These are phyloP conservation scores for Penicillium robsamsonii DNA, from an alignment of 495 filamentous ascomycete genomes.

Conservation along the genomic window DNA sequence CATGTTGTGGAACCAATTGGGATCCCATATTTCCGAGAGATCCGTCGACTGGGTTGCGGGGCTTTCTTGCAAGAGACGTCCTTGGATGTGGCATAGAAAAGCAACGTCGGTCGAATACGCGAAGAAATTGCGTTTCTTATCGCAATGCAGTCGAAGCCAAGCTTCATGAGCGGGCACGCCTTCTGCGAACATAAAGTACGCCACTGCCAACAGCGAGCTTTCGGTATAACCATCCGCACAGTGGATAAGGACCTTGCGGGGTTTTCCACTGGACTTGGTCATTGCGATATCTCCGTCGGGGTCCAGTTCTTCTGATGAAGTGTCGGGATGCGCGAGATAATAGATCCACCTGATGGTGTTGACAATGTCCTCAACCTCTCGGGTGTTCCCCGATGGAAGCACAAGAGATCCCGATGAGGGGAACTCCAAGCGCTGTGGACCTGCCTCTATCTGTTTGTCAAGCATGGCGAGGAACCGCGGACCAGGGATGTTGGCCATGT, in stretches of 20 bases:
- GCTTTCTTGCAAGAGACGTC: slow-evolving; percentile 62
- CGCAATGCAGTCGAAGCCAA: slow-evolving; percentile 80
- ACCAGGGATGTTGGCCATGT: slow-evolving; percentile 68
- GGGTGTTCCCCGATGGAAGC: slow-evolving; percentile 72
- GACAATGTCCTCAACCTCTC: slow-evolving; percentile 77
- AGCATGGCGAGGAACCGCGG: slow-evolving; percentile 55
- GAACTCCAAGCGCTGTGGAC: slow-evolving; percentile 70
- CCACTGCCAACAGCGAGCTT: slow-evolving; percentile 78
- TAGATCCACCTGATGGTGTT: slow-evolving; percentile 89
- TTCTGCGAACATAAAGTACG: slow-evolving; percentile 89
- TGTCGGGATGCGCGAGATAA: slow-evolving; percentile 62
- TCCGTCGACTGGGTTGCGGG: slow-evolving; percentile 29
- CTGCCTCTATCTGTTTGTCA: slow-evolving; percentile 53
- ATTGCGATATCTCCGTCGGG: slow-evolving; percentile 57
- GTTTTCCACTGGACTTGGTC: slow-evolving; percentile 35
- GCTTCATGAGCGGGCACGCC: slow-evolving; percentile 76
- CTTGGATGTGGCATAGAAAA: slow-evolving; percentile 71
- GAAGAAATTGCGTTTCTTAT: slow-evolving; percentile 88
- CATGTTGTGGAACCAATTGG: slow-evolving; percentile 76
- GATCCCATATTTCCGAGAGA: slow-evolving; percentile 48
- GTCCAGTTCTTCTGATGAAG: slow-evolving; percentile 45
- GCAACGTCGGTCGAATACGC: slow-evolving; percentile 88
- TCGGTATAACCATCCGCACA: slow-evolving; percentile 97
- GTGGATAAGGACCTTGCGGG: slow-evolving; percentile 77
- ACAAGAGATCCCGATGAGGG: slow-evolving; percentile 90